These are phyloP conservation scores for Acrocalymma vagum DNA, from an alignment of 2,329 filamentous ascomycete genomes.

Conservation along the genomic window DNA sequence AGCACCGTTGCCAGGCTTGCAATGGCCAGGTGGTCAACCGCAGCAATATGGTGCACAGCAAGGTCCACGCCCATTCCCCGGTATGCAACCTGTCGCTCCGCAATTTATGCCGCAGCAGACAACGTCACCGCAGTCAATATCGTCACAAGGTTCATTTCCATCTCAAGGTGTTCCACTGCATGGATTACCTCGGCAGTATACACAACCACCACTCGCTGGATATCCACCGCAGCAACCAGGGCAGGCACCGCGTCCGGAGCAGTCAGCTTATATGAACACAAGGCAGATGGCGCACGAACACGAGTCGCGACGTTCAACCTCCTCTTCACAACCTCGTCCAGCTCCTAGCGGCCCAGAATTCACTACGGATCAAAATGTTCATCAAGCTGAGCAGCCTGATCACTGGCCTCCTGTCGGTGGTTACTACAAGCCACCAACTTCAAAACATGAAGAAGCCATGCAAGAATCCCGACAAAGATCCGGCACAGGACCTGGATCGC, in stretches of 20 bases:
- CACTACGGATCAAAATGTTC: slow-evolving; percentile 12
- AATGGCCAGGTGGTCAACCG: slow-evolving; percentile 29
- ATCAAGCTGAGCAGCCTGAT: slow-evolving; percentile 13
- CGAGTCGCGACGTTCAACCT: slow-evolving; percentile 18
- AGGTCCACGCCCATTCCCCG: slow-evolving; percentile 21
- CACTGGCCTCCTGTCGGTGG: slow-evolving; percentile 24
- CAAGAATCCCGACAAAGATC: slow-evolving; percentile 19
- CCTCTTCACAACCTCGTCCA: slow-evolving; percentile 9
- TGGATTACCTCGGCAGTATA: slow-evolving; percentile 10
- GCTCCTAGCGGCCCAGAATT: slow-evolving; percentile 5
- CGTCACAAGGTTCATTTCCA: slow-evolving; percentile 16
- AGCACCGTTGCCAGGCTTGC: slow-evolving; percentile 17
- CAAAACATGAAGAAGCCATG: slow-evolving; percentile 22
- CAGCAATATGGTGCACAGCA: slow-evolving; percentile 24
- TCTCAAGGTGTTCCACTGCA: slow-evolving; percentile 13
- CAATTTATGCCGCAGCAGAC: slow-evolving; percentile 18
- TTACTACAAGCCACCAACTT: slow-evolving; percentile 28
- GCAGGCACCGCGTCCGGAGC: slow-evolving; percentile 11
- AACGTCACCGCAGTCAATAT: slow-evolving; percentile 15
- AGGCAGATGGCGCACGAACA: slow-evolving; percentile 31
- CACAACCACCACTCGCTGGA: slow-evolving; percentile 11
- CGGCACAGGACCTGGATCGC: slow-evolving; percentile 15
- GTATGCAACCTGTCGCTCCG: slow-evolving; percentile 23
- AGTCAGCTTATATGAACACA: slow-evolving; percentile 28
- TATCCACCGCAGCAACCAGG: slow-evolving; percentile 18